Percentiles rank a stretch among this genome's conserved stretches.
These are phyloP conservation scores for Penicillium parvum DNA, from an alignment of 495 filamentous ascomycete species.

Conservation along the genomic window DNA sequence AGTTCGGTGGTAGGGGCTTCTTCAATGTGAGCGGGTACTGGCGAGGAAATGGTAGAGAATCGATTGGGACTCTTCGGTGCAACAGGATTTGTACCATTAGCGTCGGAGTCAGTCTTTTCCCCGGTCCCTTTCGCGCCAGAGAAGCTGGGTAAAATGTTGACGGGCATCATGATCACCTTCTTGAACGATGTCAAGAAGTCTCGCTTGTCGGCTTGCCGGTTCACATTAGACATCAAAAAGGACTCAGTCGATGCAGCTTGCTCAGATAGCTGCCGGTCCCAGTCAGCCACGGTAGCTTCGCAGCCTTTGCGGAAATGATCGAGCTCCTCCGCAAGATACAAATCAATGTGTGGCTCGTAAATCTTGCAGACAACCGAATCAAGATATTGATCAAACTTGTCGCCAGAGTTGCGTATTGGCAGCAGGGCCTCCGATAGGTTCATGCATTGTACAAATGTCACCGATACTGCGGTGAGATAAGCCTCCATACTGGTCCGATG, in stretches of 20 bases:
- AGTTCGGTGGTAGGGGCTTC: conserved; percentile 83
- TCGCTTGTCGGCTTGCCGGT: conserved; percentile 88
- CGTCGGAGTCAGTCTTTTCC: conserved; percentile 30
- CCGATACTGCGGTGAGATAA: conserved; percentile 82
- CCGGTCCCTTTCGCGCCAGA: conserved; percentile 47
- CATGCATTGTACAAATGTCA: conserved; percentile 78
- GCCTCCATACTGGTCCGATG: conserved; percentile 69
- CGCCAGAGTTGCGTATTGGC: conserved; percentile 55
- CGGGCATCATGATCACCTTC: conserved; percentile 98
- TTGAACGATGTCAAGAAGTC: conserved; percentile 97
- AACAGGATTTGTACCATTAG: conserved; percentile 28
- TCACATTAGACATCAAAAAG: conserved; percentile 91
- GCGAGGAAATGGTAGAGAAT: conserved; percentile 46
- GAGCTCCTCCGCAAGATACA: conserved; percentile 90
- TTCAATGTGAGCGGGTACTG: conserved; percentile 46
- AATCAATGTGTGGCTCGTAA: conserved; percentile 88
- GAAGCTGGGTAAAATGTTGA: conserved; percentile 75
- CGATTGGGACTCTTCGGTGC: conserved; percentile 48
- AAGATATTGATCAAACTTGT: conserved; percentile 52
- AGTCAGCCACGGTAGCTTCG: conserved; percentile 71
- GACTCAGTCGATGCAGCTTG: conserved; percentile 88
- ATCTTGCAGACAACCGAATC: conserved; percentile 59
- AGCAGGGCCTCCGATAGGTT: conserved; percentile 66
- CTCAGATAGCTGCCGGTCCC: conserved; percentile 88
- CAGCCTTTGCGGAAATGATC: conserved; percentile 73